Evolutionary conservation across 108 stramenopile genomes (phyloP).

Genomic region (Cylindrotheca closterium): DNA sequence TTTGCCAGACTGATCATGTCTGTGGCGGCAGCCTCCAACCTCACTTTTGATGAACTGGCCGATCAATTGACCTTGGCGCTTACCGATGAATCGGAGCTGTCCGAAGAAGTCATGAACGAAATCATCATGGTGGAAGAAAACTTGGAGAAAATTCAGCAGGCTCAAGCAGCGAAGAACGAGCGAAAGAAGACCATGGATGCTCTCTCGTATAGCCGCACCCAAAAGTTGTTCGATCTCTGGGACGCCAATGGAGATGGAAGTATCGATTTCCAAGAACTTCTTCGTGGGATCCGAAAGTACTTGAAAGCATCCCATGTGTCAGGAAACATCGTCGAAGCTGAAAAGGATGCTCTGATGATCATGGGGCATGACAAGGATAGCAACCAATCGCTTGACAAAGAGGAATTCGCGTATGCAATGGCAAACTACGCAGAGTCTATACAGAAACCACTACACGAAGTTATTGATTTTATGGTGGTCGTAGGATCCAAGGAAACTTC

Average conservation of each 20-base stretch:
- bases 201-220: slow-evolving; percentile 30
- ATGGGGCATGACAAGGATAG: slow-evolving; percentile 39
- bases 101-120: slow-evolving; percentile 19
- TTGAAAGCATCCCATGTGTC: slow-evolving; percentile 17
- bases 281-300: slow-evolving; percentile 34
- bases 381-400: slow-evolving; percentile 37
- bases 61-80: slow-evolving; percentile 22
- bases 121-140: slow-evolving; percentile 29
- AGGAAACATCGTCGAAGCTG: slow-evolving; percentile 8
- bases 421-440: slow-evolving; percentile 37
- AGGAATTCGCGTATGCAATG: slow-evolving; percentile 44
- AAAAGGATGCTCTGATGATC: slow-evolving; percentile 30
- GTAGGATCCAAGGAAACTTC: slow-evolving; percentile 20
- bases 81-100: not conserved
- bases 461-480: slow-evolving; percentile 52
- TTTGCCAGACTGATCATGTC: slow-evolving; percentile 42
- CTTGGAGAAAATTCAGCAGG: slow-evolving; percentile 13
- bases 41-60: slow-evolving; percentile 37
- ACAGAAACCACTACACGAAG: slow-evolving; percentile 26
- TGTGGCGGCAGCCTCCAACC: slow-evolving; percentile 28
- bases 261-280: slow-evolving; percentile 45
- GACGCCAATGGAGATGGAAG: slow-evolving; percentile 35
- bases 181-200: slow-evolving; percentile 28
- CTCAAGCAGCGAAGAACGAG: slow-evolving; percentile 16
- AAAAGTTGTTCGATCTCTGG: slow-evolving; percentile 39